Percentiles rank a stretch among this genome's conserved stretches.
These are phyloP conservation scores for Barnettozyma hawaiiensis DNA, from an alignment of 1,139 yeast species.

Conservation along the genomic window DNA sequence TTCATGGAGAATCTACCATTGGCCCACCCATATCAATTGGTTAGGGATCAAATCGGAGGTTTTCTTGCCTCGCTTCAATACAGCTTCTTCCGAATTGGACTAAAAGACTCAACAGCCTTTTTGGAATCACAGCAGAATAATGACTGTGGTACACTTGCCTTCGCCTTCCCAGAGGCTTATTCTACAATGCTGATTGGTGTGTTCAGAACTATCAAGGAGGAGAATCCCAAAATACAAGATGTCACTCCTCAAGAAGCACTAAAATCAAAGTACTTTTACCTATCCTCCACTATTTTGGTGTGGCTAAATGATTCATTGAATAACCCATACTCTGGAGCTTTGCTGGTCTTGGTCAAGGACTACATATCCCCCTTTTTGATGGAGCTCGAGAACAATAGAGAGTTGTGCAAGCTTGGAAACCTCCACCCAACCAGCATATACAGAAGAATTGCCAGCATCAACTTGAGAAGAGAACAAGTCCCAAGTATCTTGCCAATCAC, in stretches of 20 bases:
- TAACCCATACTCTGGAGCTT: conserved; percentile 27
- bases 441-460: conserved; percentile 53
- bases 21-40: conserved; percentile 70
- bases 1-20: conserved; percentile 41
- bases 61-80: conserved; percentile 53
- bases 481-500: conserved; percentile 46
- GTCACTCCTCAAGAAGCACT: conserved; percentile 31
- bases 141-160: conserved; percentile 33
- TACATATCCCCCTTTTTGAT: conserved; percentile 69
- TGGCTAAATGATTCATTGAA: conserved; percentile 23
- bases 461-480: conserved; percentile 42
- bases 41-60: conserved; percentile 67
- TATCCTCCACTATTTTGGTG: conserved; percentile 30
- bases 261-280: conserved; percentile 33
- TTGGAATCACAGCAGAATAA: conserved; percentile 34
- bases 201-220: conserved; percentile 41
- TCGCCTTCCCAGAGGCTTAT: conserved; percentile 25
- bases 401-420: conserved; percentile 72
- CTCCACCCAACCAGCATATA: conserved; percentile 52
- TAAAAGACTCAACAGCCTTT: conserved; percentile 39
- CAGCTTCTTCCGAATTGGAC: conserved; percentile 47
- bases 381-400: conserved; percentile 63
- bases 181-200: conserved; percentile 29
- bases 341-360: conserved; percentile 37
- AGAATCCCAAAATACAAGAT: conserved; percentile 34